Evolutionary conservation across 148 eudicot species (phyloP).

Genomic region (Vaccinium darrowii): DNA sequence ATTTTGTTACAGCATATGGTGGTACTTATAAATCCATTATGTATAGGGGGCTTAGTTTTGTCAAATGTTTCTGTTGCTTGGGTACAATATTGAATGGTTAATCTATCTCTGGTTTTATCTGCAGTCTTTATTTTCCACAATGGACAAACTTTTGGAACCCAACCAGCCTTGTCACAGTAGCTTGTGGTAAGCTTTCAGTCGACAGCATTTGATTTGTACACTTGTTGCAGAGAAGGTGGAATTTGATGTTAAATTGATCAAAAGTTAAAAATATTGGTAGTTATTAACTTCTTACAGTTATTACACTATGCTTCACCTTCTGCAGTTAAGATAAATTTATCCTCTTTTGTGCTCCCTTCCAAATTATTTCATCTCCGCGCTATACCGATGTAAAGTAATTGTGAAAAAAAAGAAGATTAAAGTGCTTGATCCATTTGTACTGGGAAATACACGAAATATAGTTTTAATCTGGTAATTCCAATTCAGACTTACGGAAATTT

Average conservation of each 20-base stretch:
- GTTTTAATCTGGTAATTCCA: not conserved
- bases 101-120: slow-evolving; percentile 23
- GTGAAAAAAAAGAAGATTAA: not conserved
- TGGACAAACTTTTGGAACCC: slow-evolving; percentile 79
- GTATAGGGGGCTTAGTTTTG: not conserved
- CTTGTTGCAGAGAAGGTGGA: not conserved
- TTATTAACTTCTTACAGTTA: slow-evolving; percentile 2
- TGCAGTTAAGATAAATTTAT: not conserved
- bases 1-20: not conserved
- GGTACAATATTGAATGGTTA: slow-evolving; percentile 3
- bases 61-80: not conserved
- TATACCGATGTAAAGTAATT: not conserved
- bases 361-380: not conserved
- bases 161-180: slow-evolving; percentile 82
- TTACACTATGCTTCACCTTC: not conserved
- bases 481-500: slow-evolving; percentile 2
- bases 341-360: not conserved
- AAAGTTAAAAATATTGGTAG: not conserved
- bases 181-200: slow-evolving; percentile 60
- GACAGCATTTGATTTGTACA: slow-evolving; percentile 3
- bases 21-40: not conserved
- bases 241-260: not conserved
- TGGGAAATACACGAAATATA: not conserved
- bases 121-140: slow-evolving; percentile 80
- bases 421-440: not conserved